Base-by-base conservation (phyloP, 495 filamentous ascomycete species). In the Aspergillus nidulans region DNA sequence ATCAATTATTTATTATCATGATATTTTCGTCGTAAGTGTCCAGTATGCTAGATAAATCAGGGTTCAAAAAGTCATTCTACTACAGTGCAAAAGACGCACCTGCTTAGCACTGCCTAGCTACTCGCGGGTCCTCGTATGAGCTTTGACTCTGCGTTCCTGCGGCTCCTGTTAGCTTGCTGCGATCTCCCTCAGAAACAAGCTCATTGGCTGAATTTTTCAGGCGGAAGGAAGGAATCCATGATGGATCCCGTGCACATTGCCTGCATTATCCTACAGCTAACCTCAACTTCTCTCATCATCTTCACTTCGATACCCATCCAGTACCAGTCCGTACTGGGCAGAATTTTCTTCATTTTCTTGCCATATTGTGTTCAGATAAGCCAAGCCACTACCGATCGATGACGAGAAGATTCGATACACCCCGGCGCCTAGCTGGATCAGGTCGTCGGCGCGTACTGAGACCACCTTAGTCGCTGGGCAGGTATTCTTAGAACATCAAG, bases 391-490 rank as follows among this genome's bases (percentile, higher is more conserved):
- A 56, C 54, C 59, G 43, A 36, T 49, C 39, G 16, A 43, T 42
- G 53, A 53, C 40, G 51, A 24, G 47, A 55, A 40, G 53, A 56
- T 48, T 44, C 45, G 30, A 18, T 42, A 25, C 53, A 64, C 52
- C 58, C 41, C 57, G 59, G 56, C 67, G 67, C 67, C 59, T 56
- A 53, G 38, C 44, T 58, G 49, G 49, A 47, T 53, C 44, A 34
- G 26, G 49, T 56, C 9, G 47, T 49, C 61, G 62, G 67, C 67
- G 67, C 67, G 61, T 70, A 68, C 62, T 64, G 63, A 57, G 54
- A 63, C 63, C 43, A 54, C 30, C 41, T 40, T 49, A 56, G 55
- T 50, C 41, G 45, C 51, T 47, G 20, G 28, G 6, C n/a, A 41
- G 47, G 36, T 59, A 65, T 63, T 63, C 55, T 59, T 62, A 60